These are phyloP conservation scores for Physaria fendleri DNA, from an alignment of 345 rosid genomes.

Conservation along the genomic window DNA sequence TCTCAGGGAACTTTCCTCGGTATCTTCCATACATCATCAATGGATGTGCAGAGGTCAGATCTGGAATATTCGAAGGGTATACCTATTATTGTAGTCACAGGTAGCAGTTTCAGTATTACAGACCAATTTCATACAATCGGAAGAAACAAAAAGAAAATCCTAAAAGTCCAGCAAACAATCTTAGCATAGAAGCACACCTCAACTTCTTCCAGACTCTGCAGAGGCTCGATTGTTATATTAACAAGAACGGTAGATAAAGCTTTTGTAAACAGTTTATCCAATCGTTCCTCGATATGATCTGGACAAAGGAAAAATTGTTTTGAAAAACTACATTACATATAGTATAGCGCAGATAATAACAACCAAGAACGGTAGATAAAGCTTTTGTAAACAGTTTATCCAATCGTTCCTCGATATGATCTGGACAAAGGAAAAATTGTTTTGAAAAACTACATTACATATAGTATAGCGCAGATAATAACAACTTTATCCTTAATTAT, in stretches of 20 bases:
- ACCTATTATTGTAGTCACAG: conserved; percentile 36
- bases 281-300: conserved; percentile 55
- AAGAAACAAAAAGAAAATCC: not conserved
- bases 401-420: conserved; percentile 50
- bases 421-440: conserved; percentile 32
- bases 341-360: not conserved
- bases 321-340: not conserved
- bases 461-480: not conserved
- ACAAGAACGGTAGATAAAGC: conserved; percentile 55
- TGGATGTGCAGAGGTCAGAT: conserved; percentile 55
- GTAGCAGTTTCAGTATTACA: conserved; percentile 1
- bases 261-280: conserved; percentile 47
- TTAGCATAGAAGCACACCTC: conserved; percentile 51
- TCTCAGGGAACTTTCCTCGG: conserved; percentile 53
- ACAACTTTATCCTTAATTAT: not conserved
- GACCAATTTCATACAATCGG: not conserved
- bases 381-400: conserved; percentile 46
- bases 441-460: not conserved
- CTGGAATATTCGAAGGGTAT: conserved; percentile 53
- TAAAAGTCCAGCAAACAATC: conserved; percentile 3
- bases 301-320: conserved; percentile 13
- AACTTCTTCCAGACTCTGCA: conserved; percentile 56
- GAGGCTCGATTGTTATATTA: conserved; percentile 47
- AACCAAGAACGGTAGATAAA: conserved; percentile 52
- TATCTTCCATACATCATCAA: conserved; percentile 62